Conservation (phyloP, 768 basidiomycete species). For the Rhodosporidiobolus sp. region DNA sequence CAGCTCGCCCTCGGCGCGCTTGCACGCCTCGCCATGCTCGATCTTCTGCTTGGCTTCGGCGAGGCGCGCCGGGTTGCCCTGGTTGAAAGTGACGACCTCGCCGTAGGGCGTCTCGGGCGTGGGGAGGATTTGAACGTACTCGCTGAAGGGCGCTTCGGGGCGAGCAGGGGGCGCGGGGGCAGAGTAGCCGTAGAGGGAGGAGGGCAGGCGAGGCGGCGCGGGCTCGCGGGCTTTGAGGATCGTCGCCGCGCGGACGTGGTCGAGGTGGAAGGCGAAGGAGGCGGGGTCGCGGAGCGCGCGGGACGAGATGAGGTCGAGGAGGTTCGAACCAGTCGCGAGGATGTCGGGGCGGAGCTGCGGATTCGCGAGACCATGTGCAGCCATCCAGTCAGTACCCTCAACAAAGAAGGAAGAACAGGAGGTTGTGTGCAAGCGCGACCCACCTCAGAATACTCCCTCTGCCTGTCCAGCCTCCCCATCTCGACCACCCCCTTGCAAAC, state of each 20-base stretch:
- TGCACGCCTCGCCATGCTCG: slow-evolving; percentile 11
- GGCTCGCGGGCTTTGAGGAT: slow-evolving; percentile 49
- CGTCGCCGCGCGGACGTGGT: slow-evolving; percentile 52
- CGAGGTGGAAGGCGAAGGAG: slow-evolving; percentile 7
- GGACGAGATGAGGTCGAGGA: slow-evolving; percentile 76
- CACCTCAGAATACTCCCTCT: slow-evolving; percentile 64
- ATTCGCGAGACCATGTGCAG: slow-evolving; percentile 58
- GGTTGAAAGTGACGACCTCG: slow-evolving; percentile 79
- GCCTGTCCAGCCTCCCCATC: not conserved
- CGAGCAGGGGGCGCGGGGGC: not conserved
- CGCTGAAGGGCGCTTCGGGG: not conserved
- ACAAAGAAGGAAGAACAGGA: no score
- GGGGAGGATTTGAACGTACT: slow-evolving; percentile 7
- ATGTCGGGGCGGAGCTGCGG: slow-evolving; percentile 52
- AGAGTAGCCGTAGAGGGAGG: not conserved
- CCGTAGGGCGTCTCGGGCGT: slow-evolving; percentile 79
- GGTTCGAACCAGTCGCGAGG: slow-evolving; percentile 62
- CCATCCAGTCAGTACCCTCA: no score
- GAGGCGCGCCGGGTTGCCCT: slow-evolving; percentile 63
- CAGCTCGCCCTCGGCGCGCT: not conserved
- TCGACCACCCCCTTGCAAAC: not conserved
- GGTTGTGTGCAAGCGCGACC: no score
- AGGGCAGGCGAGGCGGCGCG: not conserved
- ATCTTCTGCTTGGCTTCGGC: not conserved
- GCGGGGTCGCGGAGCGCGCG: slow-evolving; percentile 59